Percentiles rank a stretch among this genome's conserved stretches.
Evolutionary conservation across 2,329 filamentous ascomycete genomes (phyloP).

Genomic region (Coleophoma crateriformis): DNA sequence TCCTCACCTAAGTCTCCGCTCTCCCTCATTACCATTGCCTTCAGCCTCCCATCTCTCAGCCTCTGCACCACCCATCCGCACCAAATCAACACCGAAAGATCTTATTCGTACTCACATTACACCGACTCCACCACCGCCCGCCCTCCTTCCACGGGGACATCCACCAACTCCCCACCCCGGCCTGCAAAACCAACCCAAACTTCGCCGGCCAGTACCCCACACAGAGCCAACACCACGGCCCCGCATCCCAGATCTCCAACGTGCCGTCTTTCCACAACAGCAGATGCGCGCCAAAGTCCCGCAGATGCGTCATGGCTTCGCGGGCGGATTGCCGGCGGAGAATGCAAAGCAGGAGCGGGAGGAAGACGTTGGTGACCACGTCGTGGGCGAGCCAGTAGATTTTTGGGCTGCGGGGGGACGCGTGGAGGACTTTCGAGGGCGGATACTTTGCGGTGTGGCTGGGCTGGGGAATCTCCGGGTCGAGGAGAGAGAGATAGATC

Average conservation of each 20-base stretch:
- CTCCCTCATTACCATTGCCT: no score
- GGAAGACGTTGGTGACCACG: conserved; percentile 44
- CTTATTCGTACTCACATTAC: conserved; percentile 64
- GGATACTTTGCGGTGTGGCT: not conserved
- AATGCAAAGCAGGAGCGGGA: conserved; percentile 33
- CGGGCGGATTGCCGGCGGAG: conserved; percentile 19
- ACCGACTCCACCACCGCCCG: conserved; percentile 52
- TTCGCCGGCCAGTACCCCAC: conserved; percentile 49
- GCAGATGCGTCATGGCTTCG: conserved; percentile 13
- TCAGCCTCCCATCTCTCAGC: no score
- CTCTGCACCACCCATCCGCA: no score
- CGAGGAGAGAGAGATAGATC: conserved; percentile 45
- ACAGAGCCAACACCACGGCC: conserved; percentile 51
- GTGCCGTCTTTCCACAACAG: conserved; percentile 48
- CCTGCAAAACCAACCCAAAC: conserved; percentile 39
- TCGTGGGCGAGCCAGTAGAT: conserved; percentile 66
- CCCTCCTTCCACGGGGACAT: conserved; percentile 49
- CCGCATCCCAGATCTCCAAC: conserved; percentile 48
- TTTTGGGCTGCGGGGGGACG: conserved; percentile 18
- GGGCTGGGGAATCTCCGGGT: not conserved
- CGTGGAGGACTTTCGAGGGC: not conserved
- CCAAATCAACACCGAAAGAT: conserved; percentile 35
- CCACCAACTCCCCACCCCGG: conserved; percentile 23
- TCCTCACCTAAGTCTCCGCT: no score
- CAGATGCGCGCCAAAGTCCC: conserved; percentile 31